phyloP scores from a whole-genome alignment of 306 rosid species.

The Myrica gale region DNA sequence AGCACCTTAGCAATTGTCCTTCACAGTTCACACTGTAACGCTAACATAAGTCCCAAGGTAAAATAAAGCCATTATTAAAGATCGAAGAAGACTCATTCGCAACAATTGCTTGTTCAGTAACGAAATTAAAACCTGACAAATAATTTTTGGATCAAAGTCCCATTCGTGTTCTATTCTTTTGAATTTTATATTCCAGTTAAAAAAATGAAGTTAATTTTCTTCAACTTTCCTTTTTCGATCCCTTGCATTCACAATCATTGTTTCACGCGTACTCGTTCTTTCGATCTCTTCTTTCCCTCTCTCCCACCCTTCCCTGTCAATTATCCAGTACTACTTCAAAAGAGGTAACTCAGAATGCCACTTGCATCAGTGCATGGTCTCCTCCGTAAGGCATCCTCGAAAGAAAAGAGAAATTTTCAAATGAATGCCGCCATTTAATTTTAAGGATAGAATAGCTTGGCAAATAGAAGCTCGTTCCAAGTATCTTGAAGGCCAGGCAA shows the following conservation, averaged over 20 bases:
- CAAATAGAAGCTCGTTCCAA: conserved; percentile 93
- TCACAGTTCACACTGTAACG: no score
- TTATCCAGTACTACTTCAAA: neutral
- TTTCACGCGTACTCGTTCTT: neutral
- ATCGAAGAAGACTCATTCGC: no score
- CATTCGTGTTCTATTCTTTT: neutral
- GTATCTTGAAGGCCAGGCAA: conserved; percentile 98
- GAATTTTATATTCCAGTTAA: conserved; percentile 9
- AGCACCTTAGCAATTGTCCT: no score
- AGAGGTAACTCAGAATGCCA: no score
- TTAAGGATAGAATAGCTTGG: conserved; percentile 76
- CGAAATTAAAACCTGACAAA: neutral
- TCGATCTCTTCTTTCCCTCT: conserved; percentile 4
- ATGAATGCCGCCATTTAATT: neutral
- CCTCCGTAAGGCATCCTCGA: conserved; percentile 5
- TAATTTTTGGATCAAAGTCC: no score
- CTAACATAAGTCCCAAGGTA: no score
- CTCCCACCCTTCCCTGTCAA: neutral
- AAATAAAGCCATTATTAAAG: no score
- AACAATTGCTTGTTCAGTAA: no score
- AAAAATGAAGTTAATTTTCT: conserved; percentile 21
- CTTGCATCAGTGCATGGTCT: neutral
- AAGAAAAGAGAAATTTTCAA: neutral
- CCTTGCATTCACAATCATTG: neutral
- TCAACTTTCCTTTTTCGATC: neutral